A percentile compares a stretch with the other conserved stretches of the same genome.
Evolutionary conservation across 768 basidiomycete genomes (phyloP).

Genomic region (Mycena albidolilacea): DNA sequence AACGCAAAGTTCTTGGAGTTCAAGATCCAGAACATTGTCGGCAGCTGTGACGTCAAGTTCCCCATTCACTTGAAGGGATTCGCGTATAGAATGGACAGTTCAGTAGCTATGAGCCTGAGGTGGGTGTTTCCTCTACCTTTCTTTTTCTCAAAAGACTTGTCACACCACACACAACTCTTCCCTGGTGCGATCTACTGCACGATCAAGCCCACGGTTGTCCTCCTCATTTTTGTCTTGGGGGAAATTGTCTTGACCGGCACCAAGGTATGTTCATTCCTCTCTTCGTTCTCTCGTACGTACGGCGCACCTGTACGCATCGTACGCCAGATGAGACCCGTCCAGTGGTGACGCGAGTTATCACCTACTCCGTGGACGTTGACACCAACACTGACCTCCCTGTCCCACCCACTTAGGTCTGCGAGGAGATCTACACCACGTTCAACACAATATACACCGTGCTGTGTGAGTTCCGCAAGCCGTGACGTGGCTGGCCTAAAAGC

Average conservation of each 20-base stretch:
- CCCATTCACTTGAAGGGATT: conserved; percentile 97
- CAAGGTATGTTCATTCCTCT: conserved; percentile 76
- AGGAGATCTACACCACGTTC: conserved; percentile 99
- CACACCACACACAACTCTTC: conserved; percentile 78
- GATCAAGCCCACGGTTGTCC: conserved; percentile 99
- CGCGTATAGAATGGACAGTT: conserved; percentile 93
- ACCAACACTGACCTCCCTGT: conserved; percentile 37
- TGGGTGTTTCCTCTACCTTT: conserved; percentile 45
- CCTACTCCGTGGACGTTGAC: conserved; percentile 27
- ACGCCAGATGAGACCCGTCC: conserved; percentile 48
- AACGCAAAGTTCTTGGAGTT: conserved; percentile 99
- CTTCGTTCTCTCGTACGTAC: conserved; percentile 26
- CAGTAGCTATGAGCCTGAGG: conserved; percentile 90
- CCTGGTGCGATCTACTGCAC: conserved; percentile 99
- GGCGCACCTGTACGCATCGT: conserved; percentile 36
- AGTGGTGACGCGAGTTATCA: conserved; percentile 27
- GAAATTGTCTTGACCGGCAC: conserved; percentile 99
- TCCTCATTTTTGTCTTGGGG: conserved; percentile 98
- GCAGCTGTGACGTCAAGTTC: conserved; percentile 66
- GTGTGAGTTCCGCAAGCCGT: conserved; percentile 37
- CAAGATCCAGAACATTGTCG: conserved; percentile 99
- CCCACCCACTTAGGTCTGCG: conserved; percentile 81
- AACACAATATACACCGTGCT: conserved; percentile 73
- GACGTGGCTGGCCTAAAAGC: conserved; percentile 11
- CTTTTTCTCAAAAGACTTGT: not conserved